Conservation (phyloP, 257 asterid genomes). For the Plectranthus barbatus region DNA sequence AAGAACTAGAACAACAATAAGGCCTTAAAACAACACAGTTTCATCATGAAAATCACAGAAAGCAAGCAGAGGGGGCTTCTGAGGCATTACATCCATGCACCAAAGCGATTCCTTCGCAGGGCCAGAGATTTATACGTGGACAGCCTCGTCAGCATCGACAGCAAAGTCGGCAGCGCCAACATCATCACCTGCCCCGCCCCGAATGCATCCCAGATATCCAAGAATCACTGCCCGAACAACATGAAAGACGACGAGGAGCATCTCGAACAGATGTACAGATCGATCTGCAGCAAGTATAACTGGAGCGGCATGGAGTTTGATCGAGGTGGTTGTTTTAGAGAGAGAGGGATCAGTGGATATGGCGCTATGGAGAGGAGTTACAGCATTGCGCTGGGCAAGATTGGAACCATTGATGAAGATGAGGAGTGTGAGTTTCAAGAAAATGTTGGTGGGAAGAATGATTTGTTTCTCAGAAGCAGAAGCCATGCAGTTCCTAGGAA, state of each 20-base stretch:
- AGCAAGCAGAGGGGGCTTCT: slow-evolving; percentile 18
- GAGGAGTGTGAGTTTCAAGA: slow-evolving; percentile 38
- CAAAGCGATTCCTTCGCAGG: slow-evolving; percentile 26
- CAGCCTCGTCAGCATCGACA: slow-evolving; percentile 30
- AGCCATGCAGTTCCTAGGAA: slow-evolving; percentile 30
- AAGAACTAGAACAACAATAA: neutral
- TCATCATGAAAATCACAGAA: slow-evolving; percentile 12
- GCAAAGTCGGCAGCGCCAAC: slow-evolving; percentile 18
- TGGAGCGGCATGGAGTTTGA: neutral
- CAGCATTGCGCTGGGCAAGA: slow-evolving; percentile 43
- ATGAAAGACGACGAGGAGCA: neutral
- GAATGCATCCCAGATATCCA: slow-evolving; percentile 1
- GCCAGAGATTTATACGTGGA: slow-evolving; percentile 38
- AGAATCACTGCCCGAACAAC: neutral
- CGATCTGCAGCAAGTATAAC: slow-evolving; percentile 10
- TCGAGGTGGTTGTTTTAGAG: neutral
- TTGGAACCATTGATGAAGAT: slow-evolving; percentile 49
- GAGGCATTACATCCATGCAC: slow-evolving; percentile 21
- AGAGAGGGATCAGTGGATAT: slow-evolving; percentile 5
- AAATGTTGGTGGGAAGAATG: slow-evolving; percentile 15
- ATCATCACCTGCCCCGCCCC: slow-evolving; percentile 9
- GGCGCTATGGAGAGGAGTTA: slow-evolving; percentile 32
- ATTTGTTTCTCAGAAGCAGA: slow-evolving; percentile 33
- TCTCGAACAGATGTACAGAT: slow-evolving; percentile 13
- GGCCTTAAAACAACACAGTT: neutral